These are phyloP conservation scores for Ceratobasidium sp. DNA, from an alignment of 1,284 basidiomycete species.

Conservation along the genomic window DNA sequence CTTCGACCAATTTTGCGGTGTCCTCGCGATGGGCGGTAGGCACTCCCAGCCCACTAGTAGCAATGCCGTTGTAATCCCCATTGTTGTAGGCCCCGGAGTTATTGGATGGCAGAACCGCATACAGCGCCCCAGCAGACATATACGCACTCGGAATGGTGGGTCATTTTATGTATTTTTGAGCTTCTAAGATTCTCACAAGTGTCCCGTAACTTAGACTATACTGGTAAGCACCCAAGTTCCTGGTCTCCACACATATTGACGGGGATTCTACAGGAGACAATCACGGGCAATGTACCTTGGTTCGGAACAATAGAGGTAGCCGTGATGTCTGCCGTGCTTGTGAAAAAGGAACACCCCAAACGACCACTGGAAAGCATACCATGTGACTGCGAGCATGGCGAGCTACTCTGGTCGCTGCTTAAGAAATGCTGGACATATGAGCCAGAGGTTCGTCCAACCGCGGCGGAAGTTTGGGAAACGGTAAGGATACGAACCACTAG, in stretches of 20 bases:
- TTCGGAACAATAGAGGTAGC: not conserved
- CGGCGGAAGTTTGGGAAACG: not conserved
- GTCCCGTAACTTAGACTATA: conserved; percentile 10
- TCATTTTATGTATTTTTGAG: conserved; percentile 3
- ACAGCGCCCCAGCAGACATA: conserved; percentile 14
- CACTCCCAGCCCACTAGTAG: not conserved
- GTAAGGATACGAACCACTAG: not conserved
- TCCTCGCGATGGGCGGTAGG: conserved; percentile 17
- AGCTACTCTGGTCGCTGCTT: conserved; percentile 20
- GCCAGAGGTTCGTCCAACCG: conserved; percentile 5
- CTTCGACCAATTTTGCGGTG: not conserved
- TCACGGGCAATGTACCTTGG: conserved; percentile 17
- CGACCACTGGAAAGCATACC: conserved; percentile 12
- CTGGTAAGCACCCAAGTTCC: not conserved
- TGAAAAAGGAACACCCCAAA: not conserved
- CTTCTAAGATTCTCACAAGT: not conserved
- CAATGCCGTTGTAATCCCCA: not conserved
- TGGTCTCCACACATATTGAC: not conserved
- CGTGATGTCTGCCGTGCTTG: not conserved
- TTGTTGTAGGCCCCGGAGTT: conserved; percentile 18
- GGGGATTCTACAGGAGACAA: conserved; percentile 11
- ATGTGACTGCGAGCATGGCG: not conserved
- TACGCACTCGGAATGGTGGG: conserved; percentile 31
- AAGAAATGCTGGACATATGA: conserved; percentile 19
- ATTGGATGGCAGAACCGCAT: not conserved